These are phyloP conservation scores for Globisporangium yorkense DNA, from an alignment of 352 stramenopile species.

Conservation along the genomic window DNA sequence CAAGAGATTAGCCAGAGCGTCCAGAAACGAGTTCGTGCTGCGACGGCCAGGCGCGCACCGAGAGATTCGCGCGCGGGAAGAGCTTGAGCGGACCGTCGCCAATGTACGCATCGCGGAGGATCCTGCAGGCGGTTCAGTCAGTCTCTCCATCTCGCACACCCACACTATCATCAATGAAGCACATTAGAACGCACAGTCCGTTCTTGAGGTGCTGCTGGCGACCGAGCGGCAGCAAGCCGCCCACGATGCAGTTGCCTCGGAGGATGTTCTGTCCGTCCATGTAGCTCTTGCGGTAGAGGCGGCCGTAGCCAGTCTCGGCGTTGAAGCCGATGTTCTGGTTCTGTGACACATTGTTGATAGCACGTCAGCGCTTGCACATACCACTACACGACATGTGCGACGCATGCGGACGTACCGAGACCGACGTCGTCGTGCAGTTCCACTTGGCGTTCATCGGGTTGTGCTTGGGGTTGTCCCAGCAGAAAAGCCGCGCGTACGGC, in stretches of 20 bases:
- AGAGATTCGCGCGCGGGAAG: conserved; percentile 57
- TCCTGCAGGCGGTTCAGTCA: conserved; percentile 16
- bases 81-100: conserved; percentile 64
- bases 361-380: neutral
- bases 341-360: conserved; percentile 17
- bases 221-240: conserved; percentile 63
- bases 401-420: conserved; percentile 45
- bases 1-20: neutral
- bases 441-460: conserved; percentile 74
- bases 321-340: conserved; percentile 67
- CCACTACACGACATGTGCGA: neutral
- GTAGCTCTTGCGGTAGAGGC: conserved; percentile 79
- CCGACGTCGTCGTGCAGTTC: conserved; percentile 63
- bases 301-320: conserved; percentile 45
- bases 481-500: conserved; percentile 70
- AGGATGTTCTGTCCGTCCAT: conserved; percentile 73
- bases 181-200: conserved; percentile 27
- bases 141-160: neutral
- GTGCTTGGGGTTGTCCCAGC: conserved; percentile 59
- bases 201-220: conserved; percentile 77
- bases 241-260: conserved; percentile 65
- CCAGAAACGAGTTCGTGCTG: no score
- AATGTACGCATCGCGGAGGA: conserved; percentile 68
- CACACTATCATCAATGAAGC: neutral
- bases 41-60: conserved; percentile 23